A percentile compares a stretch with the other conserved stretches of the same genome.
phyloP scores from a whole-genome alignment of 1,139 yeast genomes.

The Suhomyces ambrosiae region DNA sequence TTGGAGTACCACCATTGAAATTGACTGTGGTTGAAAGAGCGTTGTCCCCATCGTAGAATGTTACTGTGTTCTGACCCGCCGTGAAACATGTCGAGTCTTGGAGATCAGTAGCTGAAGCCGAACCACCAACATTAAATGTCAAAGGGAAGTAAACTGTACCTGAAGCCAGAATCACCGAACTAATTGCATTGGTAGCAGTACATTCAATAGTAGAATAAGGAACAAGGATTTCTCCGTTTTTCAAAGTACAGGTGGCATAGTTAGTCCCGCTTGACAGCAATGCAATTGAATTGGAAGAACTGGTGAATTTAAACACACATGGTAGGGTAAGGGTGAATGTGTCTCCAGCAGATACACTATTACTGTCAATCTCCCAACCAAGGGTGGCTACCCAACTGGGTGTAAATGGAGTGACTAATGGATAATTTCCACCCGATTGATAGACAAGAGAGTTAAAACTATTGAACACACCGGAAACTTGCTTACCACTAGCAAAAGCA shows the following conservation, averaged over 20 bases:
- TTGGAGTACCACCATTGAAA: slow-evolving; percentile 17
- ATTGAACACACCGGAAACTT: slow-evolving; percentile 22
- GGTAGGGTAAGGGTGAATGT: slow-evolving; percentile 35
- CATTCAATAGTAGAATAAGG: slow-evolving; percentile 29
- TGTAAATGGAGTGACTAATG: slow-evolving; percentile 7
- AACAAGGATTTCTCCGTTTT: slow-evolving; percentile 26
- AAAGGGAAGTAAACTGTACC: slow-evolving; percentile 32
- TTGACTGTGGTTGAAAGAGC: slow-evolving; percentile 19
- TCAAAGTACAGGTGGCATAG: slow-evolving; percentile 32
- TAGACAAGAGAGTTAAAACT: neutral
- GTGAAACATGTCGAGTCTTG: slow-evolving; percentile 22
- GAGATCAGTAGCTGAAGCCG: slow-evolving; percentile 23
- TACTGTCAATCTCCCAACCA: slow-evolving; percentile 28
- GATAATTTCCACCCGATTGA: neutral
- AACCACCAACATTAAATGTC: slow-evolving; percentile 30
- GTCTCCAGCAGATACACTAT: slow-evolving; percentile 28
- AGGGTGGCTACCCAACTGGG: slow-evolving; percentile 31
- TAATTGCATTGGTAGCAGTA: slow-evolving; percentile 22
- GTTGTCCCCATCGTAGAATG: slow-evolving; percentile 32
- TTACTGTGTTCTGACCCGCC: slow-evolving; percentile 29
- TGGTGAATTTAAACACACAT: slow-evolving; percentile 34
- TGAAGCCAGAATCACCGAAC: slow-evolving; percentile 15
- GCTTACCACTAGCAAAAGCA: slow-evolving; percentile 16
- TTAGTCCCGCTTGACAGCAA: slow-evolving; percentile 21
- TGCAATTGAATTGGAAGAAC: slow-evolving; percentile 17